Evolutionary conservation across 1,284 basidiomycete species (phyloP).

Genomic region (Cutaneotrichosporon sp.): DNA sequence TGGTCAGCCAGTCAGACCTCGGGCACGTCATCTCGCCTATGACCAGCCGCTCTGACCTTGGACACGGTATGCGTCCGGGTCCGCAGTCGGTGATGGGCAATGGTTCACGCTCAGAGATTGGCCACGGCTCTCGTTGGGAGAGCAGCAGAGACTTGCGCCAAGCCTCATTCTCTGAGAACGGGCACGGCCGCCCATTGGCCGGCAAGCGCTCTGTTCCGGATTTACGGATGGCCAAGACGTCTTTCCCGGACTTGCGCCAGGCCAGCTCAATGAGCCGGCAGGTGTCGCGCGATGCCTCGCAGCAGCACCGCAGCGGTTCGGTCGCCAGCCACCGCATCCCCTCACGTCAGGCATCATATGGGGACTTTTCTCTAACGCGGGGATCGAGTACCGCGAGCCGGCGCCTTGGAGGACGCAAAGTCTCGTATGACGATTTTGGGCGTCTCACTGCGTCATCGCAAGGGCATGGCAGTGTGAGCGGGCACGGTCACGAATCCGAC

Average conservation of each 20-base stretch:
- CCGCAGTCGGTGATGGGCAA: background rate
- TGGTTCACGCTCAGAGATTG: background rate
- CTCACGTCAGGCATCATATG: background rate
- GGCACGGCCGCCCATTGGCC: background rate
- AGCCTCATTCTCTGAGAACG: background rate
- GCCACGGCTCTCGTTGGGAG: background rate
- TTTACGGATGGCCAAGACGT: background rate
- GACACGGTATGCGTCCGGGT: background rate
- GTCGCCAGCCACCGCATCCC: background rate
- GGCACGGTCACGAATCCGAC: slow-evolving; percentile 8
- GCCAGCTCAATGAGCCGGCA: background rate
- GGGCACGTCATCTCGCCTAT: background rate
- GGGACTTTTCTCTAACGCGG: background rate
- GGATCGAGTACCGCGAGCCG: background rate
- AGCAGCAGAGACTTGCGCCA: background rate
- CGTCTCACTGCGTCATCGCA: slow-evolving; percentile 1
- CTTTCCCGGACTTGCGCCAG: background rate
- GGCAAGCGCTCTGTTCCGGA: background rate
- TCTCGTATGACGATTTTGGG: slow-evolving; percentile 7
- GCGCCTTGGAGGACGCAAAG: background rate
- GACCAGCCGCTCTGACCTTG: background rate
- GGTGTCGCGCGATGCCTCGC: background rate
- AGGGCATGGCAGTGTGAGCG: slow-evolving; percentile 4
- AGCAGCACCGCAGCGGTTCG: background rate
- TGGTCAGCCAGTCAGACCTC: slow-evolving; percentile 7